These are phyloP conservation scores for Hypericum perforatum DNA, from an alignment of 345 rosid genomes.

Conservation along the genomic window DNA sequence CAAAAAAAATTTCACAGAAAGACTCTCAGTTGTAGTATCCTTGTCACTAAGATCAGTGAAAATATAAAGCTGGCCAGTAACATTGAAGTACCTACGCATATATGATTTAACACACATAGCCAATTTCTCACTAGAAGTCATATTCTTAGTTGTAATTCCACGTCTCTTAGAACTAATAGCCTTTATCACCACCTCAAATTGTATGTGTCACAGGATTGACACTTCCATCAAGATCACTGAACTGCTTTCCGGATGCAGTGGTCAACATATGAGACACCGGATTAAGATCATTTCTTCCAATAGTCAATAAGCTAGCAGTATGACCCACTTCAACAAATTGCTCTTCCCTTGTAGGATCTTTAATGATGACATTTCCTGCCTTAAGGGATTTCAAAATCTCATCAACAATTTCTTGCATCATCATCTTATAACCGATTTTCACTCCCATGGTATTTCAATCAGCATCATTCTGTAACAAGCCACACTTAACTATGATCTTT, in stretches of 20 bases:
- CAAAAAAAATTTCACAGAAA: too few species aligned
- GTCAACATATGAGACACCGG: too few species aligned
- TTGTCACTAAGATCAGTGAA: too few species aligned
- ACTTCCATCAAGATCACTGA: constrained; percentile 82
- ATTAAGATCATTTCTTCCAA: constrained; percentile 77
- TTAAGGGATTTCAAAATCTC: constrained; percentile 93
- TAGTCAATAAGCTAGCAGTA: constrained; percentile 80
- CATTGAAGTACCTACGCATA: too few species aligned
- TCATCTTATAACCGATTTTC: constrained; percentile 85
- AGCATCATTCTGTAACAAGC: constrained; percentile 79
- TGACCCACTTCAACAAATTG: constrained; percentile 79
- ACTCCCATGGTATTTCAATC: constrained; percentile 83
- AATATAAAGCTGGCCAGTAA: too few species aligned
- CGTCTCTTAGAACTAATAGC: too few species aligned
- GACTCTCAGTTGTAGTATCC: too few species aligned
- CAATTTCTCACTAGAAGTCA: too few species aligned
- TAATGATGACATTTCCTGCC: constrained; percentile 77
- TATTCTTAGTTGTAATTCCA: too few species aligned
- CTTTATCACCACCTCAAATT: constrained; percentile 99
- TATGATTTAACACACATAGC: too few species aligned
- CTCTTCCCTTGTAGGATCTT: constrained; percentile 96
- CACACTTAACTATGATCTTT: constrained; percentile 97
- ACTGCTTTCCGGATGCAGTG: constrained; percentile 82
- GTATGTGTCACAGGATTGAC: constrained; percentile 87
- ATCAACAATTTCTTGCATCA: constrained; percentile 99